phyloP scores from a whole-genome alignment of 1,284 basidiomycete genomes.

The Tilletia walkeri region DNA sequence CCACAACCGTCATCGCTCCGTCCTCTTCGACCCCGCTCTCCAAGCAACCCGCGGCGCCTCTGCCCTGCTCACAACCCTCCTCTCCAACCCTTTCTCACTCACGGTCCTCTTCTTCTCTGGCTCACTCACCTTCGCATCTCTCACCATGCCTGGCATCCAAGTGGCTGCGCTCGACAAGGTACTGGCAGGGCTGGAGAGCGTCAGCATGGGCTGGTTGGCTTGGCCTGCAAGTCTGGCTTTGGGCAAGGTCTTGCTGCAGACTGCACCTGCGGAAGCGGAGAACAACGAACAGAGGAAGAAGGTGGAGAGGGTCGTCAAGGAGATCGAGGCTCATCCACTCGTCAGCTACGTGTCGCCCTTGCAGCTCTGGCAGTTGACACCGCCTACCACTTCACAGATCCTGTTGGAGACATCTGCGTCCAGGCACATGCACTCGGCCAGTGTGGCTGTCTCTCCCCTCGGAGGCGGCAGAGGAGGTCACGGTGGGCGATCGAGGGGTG shows the following conservation, averaged over 20 bases:
- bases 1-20: constrained; percentile 31
- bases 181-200: constrained; percentile 48
- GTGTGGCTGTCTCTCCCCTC: neutral
- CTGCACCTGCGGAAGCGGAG: constrained; percentile 44
- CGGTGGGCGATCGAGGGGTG: neutral
- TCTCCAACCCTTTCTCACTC: constrained; percentile 51
- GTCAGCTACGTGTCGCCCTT: constrained; percentile 40
- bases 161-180: constrained; percentile 54
- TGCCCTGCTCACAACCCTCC: constrained; percentile 31
- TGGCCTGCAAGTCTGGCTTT: constrained; percentile 46
- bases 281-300: constrained; percentile 29
- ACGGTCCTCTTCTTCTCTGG: constrained; percentile 51
- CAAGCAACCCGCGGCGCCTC: constrained; percentile 33
- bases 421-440: neutral
- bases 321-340: constrained; percentile 44
- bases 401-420: neutral
- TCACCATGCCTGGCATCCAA: constrained; percentile 46
- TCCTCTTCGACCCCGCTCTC: constrained; percentile 38
- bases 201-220: constrained; percentile 50
- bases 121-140: constrained; percentile 36
- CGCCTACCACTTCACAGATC: constrained; percentile 38
- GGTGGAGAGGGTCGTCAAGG: neutral
- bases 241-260: constrained; percentile 50
- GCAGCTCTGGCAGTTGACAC: constrained; percentile 52
- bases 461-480: neutral